Base-by-base conservation (phyloP, 495 filamentous ascomycete genomes). In the Umbilicaria muhlenbergii region DNA sequence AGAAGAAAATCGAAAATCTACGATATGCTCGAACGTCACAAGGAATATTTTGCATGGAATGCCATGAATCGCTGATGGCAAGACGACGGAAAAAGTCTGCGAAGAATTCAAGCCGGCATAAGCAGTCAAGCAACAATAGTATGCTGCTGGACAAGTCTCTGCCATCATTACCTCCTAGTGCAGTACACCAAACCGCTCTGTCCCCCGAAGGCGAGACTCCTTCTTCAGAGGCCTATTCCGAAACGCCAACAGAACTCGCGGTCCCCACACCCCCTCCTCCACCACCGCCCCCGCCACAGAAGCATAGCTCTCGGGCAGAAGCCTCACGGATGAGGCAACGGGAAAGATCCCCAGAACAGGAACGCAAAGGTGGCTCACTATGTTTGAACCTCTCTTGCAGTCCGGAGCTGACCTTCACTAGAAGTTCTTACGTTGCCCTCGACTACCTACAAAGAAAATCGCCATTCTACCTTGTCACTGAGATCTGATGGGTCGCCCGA, bases 1-100 rank as follows among this genome's bases (percentile, higher is more conserved):
- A 96, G 63, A 73, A 80, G 56, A 92, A 94, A 65, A 99, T 99
- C 37, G 92, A 99, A 59, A 99, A 99, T 58, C 68, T 99, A 42
- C 83, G 92, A 54, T 99, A 99, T 71, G 92, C 92, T 15, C 74
- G 91, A 45, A 99, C 92, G 0, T 95, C 92, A 11, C 91, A 95
- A 59, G 92, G 92, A 33, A 99, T 96, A 41, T 96, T 99, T 59
- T 99, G 92, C 69, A 99, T 99, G 92, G 87, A 81, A 56, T 99
- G 92, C 57, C 92, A 99, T 57, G 92, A 99, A 57, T 87, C 85
- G n/a, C 63, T 99, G 28, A 99, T 99, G 92, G 86, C 91, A 38
- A 70, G 92, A 45, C 73, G 92, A 51, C 75, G 86, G 44, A 99
- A 99, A 63, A 89, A 88, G 56, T 74, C 80, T 13, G 47, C 51